A percentile compares a stretch with the other conserved stretches of the same genome.
Conservation (phyloP, 2,329 filamentous ascomycete genomes). For the Kalmusia sp. region DNA sequence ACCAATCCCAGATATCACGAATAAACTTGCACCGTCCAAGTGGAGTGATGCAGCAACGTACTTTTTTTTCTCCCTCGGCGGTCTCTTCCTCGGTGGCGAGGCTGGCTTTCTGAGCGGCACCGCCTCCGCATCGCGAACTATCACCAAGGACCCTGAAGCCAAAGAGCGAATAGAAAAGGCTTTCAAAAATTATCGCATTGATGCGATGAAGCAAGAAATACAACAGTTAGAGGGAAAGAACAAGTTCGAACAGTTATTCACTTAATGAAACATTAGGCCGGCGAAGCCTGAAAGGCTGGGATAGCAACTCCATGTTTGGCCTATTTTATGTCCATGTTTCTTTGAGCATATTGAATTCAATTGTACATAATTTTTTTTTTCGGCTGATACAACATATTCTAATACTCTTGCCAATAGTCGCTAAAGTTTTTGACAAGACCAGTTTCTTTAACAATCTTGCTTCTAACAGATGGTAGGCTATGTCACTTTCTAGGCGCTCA, state of each 20-base stretch:
- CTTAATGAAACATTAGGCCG: background rate
- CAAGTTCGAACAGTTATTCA: constrained; percentile 38
- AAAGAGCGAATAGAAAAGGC: constrained; percentile 67
- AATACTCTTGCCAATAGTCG: too few species aligned
- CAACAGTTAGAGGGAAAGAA: constrained; percentile 59
- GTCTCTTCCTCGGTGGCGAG: constrained; percentile 70
- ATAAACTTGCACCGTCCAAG: constrained; percentile 62
- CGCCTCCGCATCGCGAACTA: constrained; percentile 59
- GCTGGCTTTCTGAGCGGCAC: constrained; percentile 65
- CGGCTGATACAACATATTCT: too few species aligned
- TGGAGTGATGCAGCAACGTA: constrained; percentile 69
- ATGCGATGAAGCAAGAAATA: constrained; percentile 67
- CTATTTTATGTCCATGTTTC: too few species aligned
- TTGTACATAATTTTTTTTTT: background rate
- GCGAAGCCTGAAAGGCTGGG: background rate
- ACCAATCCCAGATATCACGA: constrained; percentile 66
- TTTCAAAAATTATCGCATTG: constrained; percentile 67
- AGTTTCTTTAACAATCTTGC: background rate
- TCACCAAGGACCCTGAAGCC: constrained; percentile 62
- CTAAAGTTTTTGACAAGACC: too few species aligned
- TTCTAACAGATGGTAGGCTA: background rate
- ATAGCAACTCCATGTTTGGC: background rate
- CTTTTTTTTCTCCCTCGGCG: constrained; percentile 67
- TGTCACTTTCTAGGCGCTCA: background rate
- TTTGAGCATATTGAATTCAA: too few species aligned